Conservation (phyloP, 2,329 filamentous ascomycete genomes). For the Juglanconis oblonga region DNA sequence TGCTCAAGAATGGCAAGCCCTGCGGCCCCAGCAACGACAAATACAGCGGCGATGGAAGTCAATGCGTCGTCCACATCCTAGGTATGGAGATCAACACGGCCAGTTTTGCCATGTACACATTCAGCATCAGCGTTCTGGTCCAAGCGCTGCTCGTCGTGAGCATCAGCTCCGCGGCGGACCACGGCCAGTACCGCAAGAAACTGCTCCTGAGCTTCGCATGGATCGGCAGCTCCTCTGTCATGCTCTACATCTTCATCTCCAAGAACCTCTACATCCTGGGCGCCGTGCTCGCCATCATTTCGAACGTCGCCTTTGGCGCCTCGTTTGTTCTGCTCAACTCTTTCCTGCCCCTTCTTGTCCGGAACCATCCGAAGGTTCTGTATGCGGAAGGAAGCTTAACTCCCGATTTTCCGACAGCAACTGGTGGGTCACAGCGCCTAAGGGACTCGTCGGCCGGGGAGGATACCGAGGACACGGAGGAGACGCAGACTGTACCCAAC, state of each 20-base stretch:
- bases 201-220: conserved; percentile 83
- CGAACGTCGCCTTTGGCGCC: conserved; percentile 91
- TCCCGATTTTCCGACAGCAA: conserved; percentile 30
- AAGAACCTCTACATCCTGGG: conserved; percentile 77
- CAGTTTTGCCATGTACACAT: conserved; percentile 96
- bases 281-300: conserved; percentile 79
- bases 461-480: conserved; percentile 29
- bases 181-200: conserved; percentile 87
- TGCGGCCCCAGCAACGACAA: conserved; percentile 66
- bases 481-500: conserved; percentile 31
- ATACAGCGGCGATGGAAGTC: conserved; percentile 43
- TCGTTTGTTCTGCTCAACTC: conserved; percentile 96
- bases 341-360: conserved; percentile 85
- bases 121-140: conserved; percentile 84
- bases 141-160: conserved; percentile 91
- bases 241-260: conserved; percentile 80
- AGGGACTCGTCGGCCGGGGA: conserved; percentile 23
- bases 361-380: conserved; percentile 66
- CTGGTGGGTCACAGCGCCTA: conserved; percentile 30
- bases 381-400: conserved; percentile 25
- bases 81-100: conserved; percentile 91
- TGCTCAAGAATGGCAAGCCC: conserved; percentile 72
- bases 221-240: conserved; percentile 76
- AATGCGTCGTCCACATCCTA: conserved; percentile 80
- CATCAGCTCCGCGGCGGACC: conserved; percentile 93